Base-by-base conservation (phyloP, 1,284 basidiomycete species). In the Pterulicium gracile region DNA sequence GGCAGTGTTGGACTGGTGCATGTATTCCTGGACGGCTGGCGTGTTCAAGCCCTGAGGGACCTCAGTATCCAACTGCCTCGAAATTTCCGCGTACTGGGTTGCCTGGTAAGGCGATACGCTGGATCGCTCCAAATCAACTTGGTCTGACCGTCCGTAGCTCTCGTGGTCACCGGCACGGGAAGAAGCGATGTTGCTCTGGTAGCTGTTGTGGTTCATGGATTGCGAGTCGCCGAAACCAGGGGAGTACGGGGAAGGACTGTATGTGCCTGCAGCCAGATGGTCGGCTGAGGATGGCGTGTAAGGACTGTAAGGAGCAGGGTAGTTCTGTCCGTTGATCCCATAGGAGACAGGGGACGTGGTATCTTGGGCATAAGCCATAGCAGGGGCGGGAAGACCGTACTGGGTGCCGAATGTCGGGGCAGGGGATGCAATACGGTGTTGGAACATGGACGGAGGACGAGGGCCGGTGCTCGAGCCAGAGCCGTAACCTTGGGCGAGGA, bases 91-190 rank as follows among this genome's bases (percentile, higher is more conserved):
- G 53, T 85, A 85, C 58, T 86, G 83, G 0, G 68, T 70, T 19
- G 78, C 81, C 56, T 86, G 83, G 69, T 70, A 82, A 0, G 83
- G 81, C 3, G 81, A 76, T 2, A 84, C 73, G 54, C 81, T 83
- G 13, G 77, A 77, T 27, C 83, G 70, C 56, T 61, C 65, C 35
- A 84, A 64, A 54, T 85, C 77, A 17, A 76, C 67, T 49, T 85
- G 83, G 49, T 77, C 70, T 7, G 39, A 15, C 13, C 10, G n/a
- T 48, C 58, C 48, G 50, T 52, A 55, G 43, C 50, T 48, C 17
- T 27, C 46, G 14, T 45, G 53, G 43, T 51, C 42, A 13, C 45
- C 50, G 12, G 57, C 54, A 23, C 51, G 43, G 24, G 54, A 58
- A 44, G 44, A 21, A 34, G 45, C 7, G 5, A 18, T 27, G 27